A percentile compares a stretch with the other conserved stretches of the same genome.
Conservation (phyloP, 176 grass and related monocot genomes). For the Calamus simplicifolius region DNA sequence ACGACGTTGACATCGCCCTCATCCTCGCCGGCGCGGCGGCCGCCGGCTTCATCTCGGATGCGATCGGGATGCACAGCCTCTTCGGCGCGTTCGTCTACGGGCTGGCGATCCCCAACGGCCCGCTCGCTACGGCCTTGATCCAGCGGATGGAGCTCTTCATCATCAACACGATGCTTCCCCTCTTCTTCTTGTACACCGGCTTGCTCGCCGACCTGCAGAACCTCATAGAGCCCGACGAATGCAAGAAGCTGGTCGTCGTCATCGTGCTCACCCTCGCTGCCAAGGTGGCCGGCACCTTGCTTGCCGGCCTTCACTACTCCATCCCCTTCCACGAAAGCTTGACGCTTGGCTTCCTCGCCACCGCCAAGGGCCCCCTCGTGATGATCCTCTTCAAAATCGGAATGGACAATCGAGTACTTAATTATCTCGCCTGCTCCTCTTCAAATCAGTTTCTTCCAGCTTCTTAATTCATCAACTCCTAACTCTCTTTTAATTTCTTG, state of each 20-base stretch:
- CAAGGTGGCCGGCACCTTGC: slow-evolving; percentile 19
- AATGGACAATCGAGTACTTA: slow-evolving; percentile 8
- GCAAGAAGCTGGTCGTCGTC: background rate
- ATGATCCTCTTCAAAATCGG: slow-evolving; percentile 17
- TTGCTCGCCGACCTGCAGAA: background rate
- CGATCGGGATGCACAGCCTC: slow-evolving; percentile 5
- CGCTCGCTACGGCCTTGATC: background rate
- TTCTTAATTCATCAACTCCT: background rate
- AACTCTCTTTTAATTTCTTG: too few relatives aligned
- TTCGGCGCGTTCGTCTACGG: slow-evolving; percentile 4
- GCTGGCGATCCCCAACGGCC: slow-evolving; percentile 8
- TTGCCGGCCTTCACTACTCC: slow-evolving; percentile 8
- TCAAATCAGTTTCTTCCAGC: too few relatives aligned
- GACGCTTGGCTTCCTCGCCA: slow-evolving; percentile 29
- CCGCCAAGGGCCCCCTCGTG: slow-evolving; percentile 21
- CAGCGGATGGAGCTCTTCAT: slow-evolving; percentile 5
- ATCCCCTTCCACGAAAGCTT: slow-evolving; percentile 23
- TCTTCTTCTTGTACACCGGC: slow-evolving; percentile 4
- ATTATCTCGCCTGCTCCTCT: background rate
- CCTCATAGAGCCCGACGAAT: background rate
- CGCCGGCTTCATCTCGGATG: background rate
- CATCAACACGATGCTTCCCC: slow-evolving; percentile 1
- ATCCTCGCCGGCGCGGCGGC: background rate
- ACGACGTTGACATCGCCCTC: background rate
- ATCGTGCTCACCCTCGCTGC: background rate